Conservation (phyloP, 73 alveolate genomes). For the Diophrys sp. region DNA sequence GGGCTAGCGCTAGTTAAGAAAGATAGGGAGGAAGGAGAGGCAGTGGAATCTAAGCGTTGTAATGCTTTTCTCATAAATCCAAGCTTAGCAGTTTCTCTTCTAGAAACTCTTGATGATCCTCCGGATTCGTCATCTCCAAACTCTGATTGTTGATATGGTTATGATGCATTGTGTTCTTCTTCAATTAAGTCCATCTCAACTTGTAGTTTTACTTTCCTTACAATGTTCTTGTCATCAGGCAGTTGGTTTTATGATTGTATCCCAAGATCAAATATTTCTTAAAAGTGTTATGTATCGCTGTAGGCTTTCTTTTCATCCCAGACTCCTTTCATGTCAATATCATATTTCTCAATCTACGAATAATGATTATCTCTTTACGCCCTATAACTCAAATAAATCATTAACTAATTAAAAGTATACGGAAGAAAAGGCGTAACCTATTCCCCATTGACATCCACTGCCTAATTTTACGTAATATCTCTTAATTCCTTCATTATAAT, state of each 20-base stretch:
- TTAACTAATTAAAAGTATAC: background rate
- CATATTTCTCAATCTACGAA: background rate
- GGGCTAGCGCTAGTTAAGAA: no score
- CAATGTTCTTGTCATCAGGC: background rate
- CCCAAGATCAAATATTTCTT: background rate
- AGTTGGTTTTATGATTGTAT: background rate
- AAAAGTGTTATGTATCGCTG: background rate
- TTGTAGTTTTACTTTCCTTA: background rate
- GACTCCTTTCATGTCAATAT: background rate
- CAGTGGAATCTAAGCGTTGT: no score
- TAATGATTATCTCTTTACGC: background rate
- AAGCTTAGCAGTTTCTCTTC: no score
- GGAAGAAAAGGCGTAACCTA: background rate
- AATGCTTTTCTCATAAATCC: no score
- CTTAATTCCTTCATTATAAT: constrained; percentile 10
- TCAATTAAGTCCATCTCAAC: background rate
- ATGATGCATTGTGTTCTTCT: constrained; percentile 1
- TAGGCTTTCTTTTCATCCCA: background rate
- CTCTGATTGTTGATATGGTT: no score
- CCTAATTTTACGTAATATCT: background rate
- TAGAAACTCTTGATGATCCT: no score
- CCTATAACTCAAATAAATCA: background rate
- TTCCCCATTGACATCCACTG: background rate
- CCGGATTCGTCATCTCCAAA: no score
- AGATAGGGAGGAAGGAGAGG: no score